A percentile compares a stretch with the other conserved stretches of the same genome.
phyloP scores from a whole-genome alignment of 2,329 filamentous ascomycete species.

The Cytospora mali region DNA sequence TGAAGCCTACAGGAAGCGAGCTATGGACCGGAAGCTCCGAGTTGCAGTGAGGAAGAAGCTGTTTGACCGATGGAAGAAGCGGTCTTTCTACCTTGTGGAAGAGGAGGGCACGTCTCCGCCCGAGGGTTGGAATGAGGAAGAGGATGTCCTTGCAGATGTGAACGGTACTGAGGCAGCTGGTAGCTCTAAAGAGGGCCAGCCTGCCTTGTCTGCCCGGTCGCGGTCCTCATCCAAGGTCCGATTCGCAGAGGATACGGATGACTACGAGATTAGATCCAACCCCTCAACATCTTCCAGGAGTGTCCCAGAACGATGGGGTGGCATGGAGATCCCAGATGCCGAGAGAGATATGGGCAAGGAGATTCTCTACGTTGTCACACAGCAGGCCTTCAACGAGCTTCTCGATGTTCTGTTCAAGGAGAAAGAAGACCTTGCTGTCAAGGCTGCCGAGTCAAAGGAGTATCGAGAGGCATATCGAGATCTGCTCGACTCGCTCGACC shows the following conservation, averaged over 20 bases:
- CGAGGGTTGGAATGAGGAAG: slow-evolving; percentile 62
- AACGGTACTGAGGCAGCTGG: slow-evolving; percentile 42
- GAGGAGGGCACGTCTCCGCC: slow-evolving; percentile 75
- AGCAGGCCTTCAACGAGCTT: slow-evolving; percentile 91
- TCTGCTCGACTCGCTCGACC: slow-evolving; percentile 48
- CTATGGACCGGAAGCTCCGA: slow-evolving; percentile 45
- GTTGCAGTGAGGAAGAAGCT: slow-evolving; percentile 54
- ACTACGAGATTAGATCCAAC: slow-evolving; percentile 72
- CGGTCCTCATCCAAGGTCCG: slow-evolving; percentile 79
- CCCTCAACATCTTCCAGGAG: slow-evolving; percentile 72
- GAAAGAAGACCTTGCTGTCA: slow-evolving; percentile 75
- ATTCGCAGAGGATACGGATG: slow-evolving; percentile 71
- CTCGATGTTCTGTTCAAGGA: slow-evolving; percentile 83
- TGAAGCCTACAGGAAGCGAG: slow-evolving; percentile 39
- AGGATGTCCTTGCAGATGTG: slow-evolving; percentile 54
- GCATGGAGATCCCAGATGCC: slow-evolving; percentile 76
- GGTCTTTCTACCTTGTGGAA: slow-evolving; percentile 82
- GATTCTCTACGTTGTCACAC: slow-evolving; percentile 86
- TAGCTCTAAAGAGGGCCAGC: slow-evolving; percentile 47
- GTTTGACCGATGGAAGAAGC: slow-evolving; percentile 73
- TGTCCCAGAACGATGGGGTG: slow-evolving; percentile 74
- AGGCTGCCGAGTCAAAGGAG: slow-evolving; percentile 63
- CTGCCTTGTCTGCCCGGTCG: slow-evolving; percentile 55
- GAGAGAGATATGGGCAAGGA: slow-evolving; percentile 85
- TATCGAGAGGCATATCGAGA: slow-evolving; percentile 60